These are phyloP conservation scores for Pulveroboletus ravenelii DNA, from an alignment of 768 basidiomycete genomes.

Conservation along the genomic window DNA sequence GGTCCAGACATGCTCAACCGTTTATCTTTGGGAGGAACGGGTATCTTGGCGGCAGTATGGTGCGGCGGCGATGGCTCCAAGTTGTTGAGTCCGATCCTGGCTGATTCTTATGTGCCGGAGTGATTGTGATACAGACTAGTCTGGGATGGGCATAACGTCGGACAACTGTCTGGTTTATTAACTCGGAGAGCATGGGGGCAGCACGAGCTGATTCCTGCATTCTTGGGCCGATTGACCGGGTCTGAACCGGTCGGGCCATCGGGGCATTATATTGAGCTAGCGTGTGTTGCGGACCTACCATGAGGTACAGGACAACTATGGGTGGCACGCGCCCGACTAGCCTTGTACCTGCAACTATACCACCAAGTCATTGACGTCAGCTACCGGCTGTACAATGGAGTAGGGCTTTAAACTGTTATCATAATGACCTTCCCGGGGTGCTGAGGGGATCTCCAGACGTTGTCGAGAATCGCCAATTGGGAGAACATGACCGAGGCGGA, in stretches of 20 bases:
- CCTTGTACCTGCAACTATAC: too few relatives aligned
- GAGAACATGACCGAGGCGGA: slow-evolving; percentile 51
- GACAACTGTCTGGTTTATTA: not conserved
- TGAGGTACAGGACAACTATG: too few relatives aligned
- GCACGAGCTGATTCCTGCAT: too few relatives aligned
- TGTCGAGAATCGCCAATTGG: slow-evolving; percentile 68
- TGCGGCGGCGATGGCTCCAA: not conserved
- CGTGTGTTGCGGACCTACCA: too few relatives aligned
- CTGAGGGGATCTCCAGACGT: slow-evolving; percentile 37
- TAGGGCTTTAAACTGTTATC: slow-evolving; percentile 26
- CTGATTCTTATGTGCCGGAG: slow-evolving; percentile 7
- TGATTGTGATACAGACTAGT: slow-evolving; percentile 15
- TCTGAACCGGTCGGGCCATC: too few relatives aligned
- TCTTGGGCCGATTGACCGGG: too few relatives aligned
- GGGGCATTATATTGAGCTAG: too few relatives aligned
- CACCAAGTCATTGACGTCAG: not conserved
- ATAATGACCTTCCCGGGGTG: not conserved
- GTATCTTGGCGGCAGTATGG: not conserved
- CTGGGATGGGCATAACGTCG: not conserved
- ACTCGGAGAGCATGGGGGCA: too few relatives aligned
- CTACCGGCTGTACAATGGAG: slow-evolving; percentile 37
- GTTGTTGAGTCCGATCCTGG: not conserved
- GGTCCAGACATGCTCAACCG: slow-evolving; percentile 6
- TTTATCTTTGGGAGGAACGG: not conserved
- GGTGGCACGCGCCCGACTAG: too few relatives aligned